Evolutionary conservation across 257 asterid species (phyloP).

Genomic region (Nicotiana tomentosiformis): DNA sequence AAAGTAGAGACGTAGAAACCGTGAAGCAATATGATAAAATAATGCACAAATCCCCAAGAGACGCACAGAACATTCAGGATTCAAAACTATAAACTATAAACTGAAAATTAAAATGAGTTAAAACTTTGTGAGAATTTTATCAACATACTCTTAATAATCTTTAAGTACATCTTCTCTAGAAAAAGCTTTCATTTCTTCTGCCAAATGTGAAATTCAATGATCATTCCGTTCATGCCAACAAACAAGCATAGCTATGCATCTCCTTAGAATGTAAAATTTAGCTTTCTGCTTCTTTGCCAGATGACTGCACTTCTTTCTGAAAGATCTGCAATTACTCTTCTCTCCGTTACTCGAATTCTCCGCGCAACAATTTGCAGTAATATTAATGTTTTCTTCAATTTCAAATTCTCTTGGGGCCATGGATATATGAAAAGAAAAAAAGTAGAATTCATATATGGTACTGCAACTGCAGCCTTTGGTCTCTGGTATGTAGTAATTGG

Average conservation of each 20-base stretch:
- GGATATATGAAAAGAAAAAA: not conserved
- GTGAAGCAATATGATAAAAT: not conserved
- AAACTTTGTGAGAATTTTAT: not conserved
- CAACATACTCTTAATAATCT: not conserved
- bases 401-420: not conserved
- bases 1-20: not conserved
- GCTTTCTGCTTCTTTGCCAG: conserved; percentile 60
- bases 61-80: not conserved
- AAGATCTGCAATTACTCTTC: conserved; percentile 20
- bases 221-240: conserved; percentile 72
- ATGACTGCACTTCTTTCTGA: conserved; percentile 46
- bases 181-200: not conserved
- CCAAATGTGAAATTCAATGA: conserved; percentile 12
- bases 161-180: not conserved
- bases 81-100: not conserved
- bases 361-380: not conserved
- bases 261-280: conserved; percentile 67
- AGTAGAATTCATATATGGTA: not conserved
- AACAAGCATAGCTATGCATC: conserved; percentile 72
- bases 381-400: not conserved
- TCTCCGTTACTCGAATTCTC: not conserved
- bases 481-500: not conserved
- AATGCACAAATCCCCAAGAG: not conserved
- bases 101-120: not conserved
- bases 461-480: not conserved